Evolutionary conservation across 306 rosid species (phyloP).

Genomic region (Rosa multiflora): DNA sequence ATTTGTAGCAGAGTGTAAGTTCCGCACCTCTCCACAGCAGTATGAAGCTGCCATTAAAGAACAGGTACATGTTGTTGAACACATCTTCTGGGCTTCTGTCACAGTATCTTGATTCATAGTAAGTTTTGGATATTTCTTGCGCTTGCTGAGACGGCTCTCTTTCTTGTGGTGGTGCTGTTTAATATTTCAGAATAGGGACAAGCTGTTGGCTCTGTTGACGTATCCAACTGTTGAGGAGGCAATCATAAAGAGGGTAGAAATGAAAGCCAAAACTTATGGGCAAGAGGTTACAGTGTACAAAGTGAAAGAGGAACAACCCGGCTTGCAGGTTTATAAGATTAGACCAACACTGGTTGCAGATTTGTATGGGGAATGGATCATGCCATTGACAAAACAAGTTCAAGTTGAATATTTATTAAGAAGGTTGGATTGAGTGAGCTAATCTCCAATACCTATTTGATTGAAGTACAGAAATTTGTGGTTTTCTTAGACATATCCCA

Average conservation of each 20-base stretch:
- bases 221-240: constrained; percentile 74
- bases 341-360: constrained; percentile 76
- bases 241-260: constrained; percentile 68
- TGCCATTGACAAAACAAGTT: constrained; percentile 96
- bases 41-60: constrained; percentile 74
- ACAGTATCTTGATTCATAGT: not conserved
- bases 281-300: constrained; percentile 55
- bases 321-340: constrained; percentile 67
- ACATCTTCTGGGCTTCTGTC: not conserved
- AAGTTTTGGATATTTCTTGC: constrained; percentile 15
- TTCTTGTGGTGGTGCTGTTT: constrained; percentile 2
- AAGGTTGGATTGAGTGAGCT: constrained; percentile 69
- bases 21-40: constrained; percentile 55
- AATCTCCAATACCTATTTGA: not conserved
- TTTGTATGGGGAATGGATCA: constrained; percentile 88
- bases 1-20: constrained; percentile 91
- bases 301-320: constrained; percentile 38
- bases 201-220: constrained; percentile 73
- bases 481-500: not conserved
- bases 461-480: not conserved
- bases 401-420: constrained; percentile 83
- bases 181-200: constrained; percentile 65
- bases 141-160: constrained; percentile 11
- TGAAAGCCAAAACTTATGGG: constrained; percentile 72
- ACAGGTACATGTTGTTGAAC: constrained; percentile 46